phyloP scores from a whole-genome alignment of 2,329 filamentous ascomycete species.

The Monilinia laxa region DNA sequence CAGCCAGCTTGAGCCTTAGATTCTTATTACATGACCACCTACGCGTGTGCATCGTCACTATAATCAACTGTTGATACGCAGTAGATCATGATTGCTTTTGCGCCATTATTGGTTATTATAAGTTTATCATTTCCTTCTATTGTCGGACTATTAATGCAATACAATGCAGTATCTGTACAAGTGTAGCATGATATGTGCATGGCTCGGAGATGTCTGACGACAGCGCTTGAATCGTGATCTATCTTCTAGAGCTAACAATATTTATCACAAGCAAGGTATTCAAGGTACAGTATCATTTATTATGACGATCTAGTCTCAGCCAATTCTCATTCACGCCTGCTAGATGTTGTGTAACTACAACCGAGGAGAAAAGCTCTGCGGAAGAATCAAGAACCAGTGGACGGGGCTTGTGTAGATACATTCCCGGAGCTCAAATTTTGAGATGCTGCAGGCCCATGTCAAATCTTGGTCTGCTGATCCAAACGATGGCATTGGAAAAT shows the following conservation, averaged over 20 bases:
- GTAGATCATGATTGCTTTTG: background rate
- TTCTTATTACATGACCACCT: background rate
- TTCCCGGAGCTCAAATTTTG: background rate
- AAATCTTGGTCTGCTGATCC: constrained; percentile 11
- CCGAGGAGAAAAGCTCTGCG: background rate
- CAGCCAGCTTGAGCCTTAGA: background rate
- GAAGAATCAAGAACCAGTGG: background rate
- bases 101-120: background rate
- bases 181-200: constrained; percentile 12
- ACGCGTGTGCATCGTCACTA: background rate
- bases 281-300: background rate
- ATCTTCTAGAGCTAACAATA: background rate
- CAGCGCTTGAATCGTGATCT: background rate
- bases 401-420: constrained; percentile 2
- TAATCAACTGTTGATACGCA: background rate
- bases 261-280: background rate
- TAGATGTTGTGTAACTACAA: constrained; percentile 1
- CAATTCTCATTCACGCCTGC: background rate
- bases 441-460: constrained; percentile 6
- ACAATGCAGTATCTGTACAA: background rate
- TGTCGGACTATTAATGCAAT: background rate
- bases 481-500: background rate
- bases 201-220: background rate
- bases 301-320: background rate
- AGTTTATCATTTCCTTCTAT: background rate